These are phyloP conservation scores for Apiotrichum laibachii DNA, from an alignment of 1,284 basidiomycete species.

Conservation along the genomic window DNA sequence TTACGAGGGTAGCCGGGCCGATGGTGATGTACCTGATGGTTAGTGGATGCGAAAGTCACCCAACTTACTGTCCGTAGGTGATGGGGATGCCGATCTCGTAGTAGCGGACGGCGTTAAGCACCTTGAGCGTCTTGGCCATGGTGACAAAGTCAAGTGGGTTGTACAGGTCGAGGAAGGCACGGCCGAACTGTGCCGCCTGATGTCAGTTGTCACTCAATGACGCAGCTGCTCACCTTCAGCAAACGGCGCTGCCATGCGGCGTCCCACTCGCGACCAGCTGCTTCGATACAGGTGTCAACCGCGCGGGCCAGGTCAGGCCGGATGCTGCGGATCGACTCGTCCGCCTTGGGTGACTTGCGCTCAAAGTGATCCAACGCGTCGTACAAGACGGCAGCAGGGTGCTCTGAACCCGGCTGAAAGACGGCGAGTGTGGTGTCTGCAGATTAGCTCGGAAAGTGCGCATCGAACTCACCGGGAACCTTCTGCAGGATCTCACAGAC, in stretches of 20 bases:
- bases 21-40: constrained; percentile 66
- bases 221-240: constrained; percentile 72
- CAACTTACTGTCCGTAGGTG: constrained; percentile 78
- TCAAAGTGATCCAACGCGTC: constrained; percentile 89
- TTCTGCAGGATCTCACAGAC: constrained; percentile 89
- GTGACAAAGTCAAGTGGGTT: constrained; percentile 85
- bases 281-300: constrained; percentile 89
- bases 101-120: constrained; percentile 88
- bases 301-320: constrained; percentile 79
- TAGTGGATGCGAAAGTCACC: background rate
- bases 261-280: constrained; percentile 89
- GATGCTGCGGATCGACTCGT: constrained; percentile 87
- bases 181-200: constrained; percentile 91
- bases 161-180: constrained; percentile 87
- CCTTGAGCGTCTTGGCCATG: constrained; percentile 88
- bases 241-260: constrained; percentile 82
- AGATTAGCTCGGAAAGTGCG: background rate
- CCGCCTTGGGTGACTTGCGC: constrained; percentile 78
- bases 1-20: constrained; percentile 73
- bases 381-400: constrained; percentile 85
- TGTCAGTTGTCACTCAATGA: constrained; percentile 23
- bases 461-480: constrained; percentile 64
- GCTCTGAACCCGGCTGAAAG: constrained; percentile 87
- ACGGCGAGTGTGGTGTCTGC: constrained; percentile 72
- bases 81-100: constrained; percentile 92